Evolutionary conservation across 495 filamentous ascomycete species (phyloP), one percentile per base, ranked within the genome.

Genomic region (Hypoxylon intermedium): DNA sequence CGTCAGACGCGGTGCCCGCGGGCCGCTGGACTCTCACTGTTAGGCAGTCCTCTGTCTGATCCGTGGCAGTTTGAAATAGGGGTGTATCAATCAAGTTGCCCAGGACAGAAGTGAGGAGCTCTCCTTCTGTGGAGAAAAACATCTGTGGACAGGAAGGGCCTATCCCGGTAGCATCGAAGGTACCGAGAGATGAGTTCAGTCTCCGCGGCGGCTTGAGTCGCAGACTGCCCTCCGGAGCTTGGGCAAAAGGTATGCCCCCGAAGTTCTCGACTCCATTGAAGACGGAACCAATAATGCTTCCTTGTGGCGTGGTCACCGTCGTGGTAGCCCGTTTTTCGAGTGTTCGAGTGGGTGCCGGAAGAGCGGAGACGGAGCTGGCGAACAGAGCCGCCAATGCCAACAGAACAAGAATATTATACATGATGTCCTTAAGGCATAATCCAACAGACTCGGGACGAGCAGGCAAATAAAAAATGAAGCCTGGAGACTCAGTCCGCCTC

Each of bases 11-110:
- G 37, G 77, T 85, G 12, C 83, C 87, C 0, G 76, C 57, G 9
- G 89, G 89, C 18, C 88, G 85, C 18, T 84, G 73, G 19, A 91
- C 80, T 47, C 83, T 85, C 36, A 91, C 70, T 26, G 75, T 86
- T 50, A 91, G 68, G 68, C 89, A 91, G 72, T 91, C 88, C 67
- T 91, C 88, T 37, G 76, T 81, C 19, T 81, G 65, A 5, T 68
- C 71, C 3, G 75, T 69, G 11, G 66, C 74, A 11, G 59, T 65
- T 43, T 89, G 83, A 43, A 88, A 83, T 5, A 90, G 60, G 0
- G 87, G 85, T 12, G 79, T 75, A 61, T 86, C 72, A 11, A 77
- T 62, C 11, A 91, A 43, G 1, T 76, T 52, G 9, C 78, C 83
- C 0, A 89, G 54, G 3, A 87, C 73, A n/a, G 78, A 72, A 2